Percentiles rank a stretch among this genome's conserved stretches.
Conservation (phyloP, 768 basidiomycete genomes). For the Suillus alpinus region DNA sequence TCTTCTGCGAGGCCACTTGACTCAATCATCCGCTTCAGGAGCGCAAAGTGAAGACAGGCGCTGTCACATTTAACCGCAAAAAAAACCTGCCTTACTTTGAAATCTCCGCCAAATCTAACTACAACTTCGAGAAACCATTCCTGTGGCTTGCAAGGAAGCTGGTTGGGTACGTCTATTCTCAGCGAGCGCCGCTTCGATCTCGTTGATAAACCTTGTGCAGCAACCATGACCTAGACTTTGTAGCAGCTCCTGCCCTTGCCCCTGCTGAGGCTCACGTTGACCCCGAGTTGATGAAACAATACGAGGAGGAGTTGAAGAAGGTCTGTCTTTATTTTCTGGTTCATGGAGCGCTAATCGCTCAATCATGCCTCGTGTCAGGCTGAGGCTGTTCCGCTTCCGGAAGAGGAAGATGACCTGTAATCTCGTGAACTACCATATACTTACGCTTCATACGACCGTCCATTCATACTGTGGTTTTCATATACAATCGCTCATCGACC, state of each 20-base stretch:
- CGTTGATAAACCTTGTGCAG: conserved; percentile 36
- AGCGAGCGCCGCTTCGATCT: neutral
- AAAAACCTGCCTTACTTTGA: conserved; percentile 99
- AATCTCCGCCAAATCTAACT: conserved; percentile 99
- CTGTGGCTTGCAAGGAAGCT: conserved; percentile 98
- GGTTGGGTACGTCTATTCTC: conserved; percentile 68
- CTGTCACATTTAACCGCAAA: conserved; percentile 99
- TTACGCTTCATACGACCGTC: conserved; percentile 19
- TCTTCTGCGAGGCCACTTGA: conserved; percentile 1
- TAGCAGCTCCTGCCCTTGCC: conserved; percentile 92
- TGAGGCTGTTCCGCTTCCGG: conserved; percentile 90
- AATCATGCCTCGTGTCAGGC: conserved; percentile 48
- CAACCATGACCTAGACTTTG: conserved; percentile 87
- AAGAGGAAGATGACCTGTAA: conserved; percentile 91
- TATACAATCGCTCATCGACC: conserved; percentile 16
- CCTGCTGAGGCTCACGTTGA: conserved; percentile 93
- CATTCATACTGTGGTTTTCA: conserved; percentile 19
- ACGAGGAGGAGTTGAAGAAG: conserved; percentile 71
- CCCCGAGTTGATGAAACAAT: conserved; percentile 69
- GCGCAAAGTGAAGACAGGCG: conserved; percentile 98
- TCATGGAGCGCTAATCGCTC: conserved; percentile 3
- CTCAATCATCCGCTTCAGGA: conserved; percentile 53
- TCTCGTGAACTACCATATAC: conserved; percentile 14
- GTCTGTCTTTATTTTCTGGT: conserved; percentile 36
- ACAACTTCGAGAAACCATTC: conserved; percentile 99